phyloP scores from a whole-genome alignment of 1,139 yeast species.

The Groenewaldozyma sp. region DNA sequence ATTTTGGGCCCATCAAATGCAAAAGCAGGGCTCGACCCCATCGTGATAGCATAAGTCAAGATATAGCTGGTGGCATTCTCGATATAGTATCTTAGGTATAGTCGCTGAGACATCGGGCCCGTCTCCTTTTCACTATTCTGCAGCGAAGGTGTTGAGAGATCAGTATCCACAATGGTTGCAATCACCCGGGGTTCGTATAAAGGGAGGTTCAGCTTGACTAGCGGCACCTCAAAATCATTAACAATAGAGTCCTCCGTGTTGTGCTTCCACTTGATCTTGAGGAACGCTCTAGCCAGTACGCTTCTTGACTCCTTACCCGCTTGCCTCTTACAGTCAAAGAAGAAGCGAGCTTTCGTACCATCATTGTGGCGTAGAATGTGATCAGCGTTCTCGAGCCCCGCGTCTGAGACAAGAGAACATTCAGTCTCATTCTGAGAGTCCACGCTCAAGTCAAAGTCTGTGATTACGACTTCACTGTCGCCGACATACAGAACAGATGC shows the following conservation, averaged over 20 bases:
- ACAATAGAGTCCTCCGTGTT: slow-evolving; percentile 4
- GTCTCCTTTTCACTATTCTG: slow-evolving; percentile 1
- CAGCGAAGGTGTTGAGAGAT: neutral
- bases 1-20: slow-evolving; percentile 33
- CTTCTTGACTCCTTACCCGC: slow-evolving; percentile 22
- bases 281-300: slow-evolving; percentile 26
- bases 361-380: slow-evolving; percentile 22
- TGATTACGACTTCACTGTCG: slow-evolving; percentile 17
- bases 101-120: slow-evolving; percentile 8
- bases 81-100: slow-evolving; percentile 40
- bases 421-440: slow-evolving; percentile 13
- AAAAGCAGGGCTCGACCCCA: slow-evolving; percentile 33
- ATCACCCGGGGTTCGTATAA: slow-evolving; percentile 63
- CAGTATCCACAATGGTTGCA: slow-evolving; percentile 25
- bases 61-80: slow-evolving; percentile 71
- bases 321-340: slow-evolving; percentile 22
- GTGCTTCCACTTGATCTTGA: slow-evolving; percentile 26
- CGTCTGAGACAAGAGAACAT: slow-evolving; percentile 14
- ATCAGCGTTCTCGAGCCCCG: slow-evolving; percentile 4
- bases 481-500: slow-evolving; percentile 22
- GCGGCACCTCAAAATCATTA: slow-evolving; percentile 22
- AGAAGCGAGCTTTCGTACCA: slow-evolving; percentile 15
- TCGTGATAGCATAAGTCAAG: slow-evolving; percentile 49
- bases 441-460: slow-evolving; percentile 17
- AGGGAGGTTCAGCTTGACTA: slow-evolving; percentile 40